Conservation (phyloP, 2,329 filamentous ascomycete genomes). For the Ophiostoma ulmi region DNA sequence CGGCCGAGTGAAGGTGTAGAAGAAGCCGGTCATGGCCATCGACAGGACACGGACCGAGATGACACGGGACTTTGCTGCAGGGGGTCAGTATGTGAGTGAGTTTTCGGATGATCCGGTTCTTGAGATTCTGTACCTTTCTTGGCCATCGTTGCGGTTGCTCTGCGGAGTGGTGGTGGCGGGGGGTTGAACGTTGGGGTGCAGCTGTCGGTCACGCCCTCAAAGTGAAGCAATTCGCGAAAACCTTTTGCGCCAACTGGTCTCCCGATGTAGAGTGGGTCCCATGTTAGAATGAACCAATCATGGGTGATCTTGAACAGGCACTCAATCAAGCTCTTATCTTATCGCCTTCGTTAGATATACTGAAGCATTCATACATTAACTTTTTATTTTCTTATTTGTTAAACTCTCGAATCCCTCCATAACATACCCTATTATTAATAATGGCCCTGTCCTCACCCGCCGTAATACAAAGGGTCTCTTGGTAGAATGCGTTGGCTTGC, state of each 20-base stretch:
- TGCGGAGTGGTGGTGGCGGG: constrained; percentile 11
- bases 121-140: constrained; percentile 34
- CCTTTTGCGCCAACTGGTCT: constrained; percentile 18
- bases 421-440: neutral
- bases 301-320: neutral
- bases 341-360: neutral
- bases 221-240: constrained; percentile 25
- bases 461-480: neutral
- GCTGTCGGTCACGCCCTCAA: neutral
- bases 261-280: constrained; percentile 12
- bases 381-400: neutral
- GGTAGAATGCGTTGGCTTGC: neutral
- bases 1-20: constrained; percentile 82
- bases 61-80: constrained; percentile 78
- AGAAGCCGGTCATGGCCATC: constrained; percentile 99
- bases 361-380: neutral
- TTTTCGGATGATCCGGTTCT: neutral
- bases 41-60: constrained; percentile 91
- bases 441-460: neutral
- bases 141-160: constrained; percentile 32
- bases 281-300: constrained; percentile 11
- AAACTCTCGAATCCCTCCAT: neutral
- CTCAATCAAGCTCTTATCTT: constrained; percentile 21
- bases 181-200: neutral
- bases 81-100: constrained; percentile 2